These are phyloP conservation scores for Musa schizocarpa DNA, from an alignment of 176 grass and related monocot species.

Conservation along the genomic window DNA sequence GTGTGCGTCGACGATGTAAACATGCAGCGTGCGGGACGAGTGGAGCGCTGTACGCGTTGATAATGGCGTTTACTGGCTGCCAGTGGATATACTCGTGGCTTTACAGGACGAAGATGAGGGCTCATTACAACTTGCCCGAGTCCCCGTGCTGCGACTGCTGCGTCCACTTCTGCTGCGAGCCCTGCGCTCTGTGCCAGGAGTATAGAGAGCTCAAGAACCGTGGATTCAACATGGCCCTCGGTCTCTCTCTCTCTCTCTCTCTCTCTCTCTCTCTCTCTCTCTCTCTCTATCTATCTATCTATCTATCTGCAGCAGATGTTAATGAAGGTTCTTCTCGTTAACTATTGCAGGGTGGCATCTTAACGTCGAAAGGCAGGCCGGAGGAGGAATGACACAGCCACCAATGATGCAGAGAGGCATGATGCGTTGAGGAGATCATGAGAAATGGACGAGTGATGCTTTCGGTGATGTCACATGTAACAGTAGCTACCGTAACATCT, in stretches of 20 bases:
- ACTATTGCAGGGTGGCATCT: not conserved
- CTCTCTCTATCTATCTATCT: not conserved
- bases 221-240: not conserved
- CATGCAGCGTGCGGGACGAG: not conserved
- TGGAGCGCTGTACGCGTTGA: not conserved
- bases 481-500: too few relatives aligned
- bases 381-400: not conserved
- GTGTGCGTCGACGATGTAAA: not conserved
- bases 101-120: not conserved
- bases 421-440: not conserved
- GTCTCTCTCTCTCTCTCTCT: not conserved
- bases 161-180: not conserved
- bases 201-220: conserved; percentile 2
- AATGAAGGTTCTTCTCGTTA: not conserved
- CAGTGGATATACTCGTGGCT: not conserved
- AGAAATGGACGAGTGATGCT: too few relatives aligned
- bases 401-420: not conserved
- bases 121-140: not conserved
- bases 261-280: not conserved
- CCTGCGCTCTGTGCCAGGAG: not conserved
- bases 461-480: too few relatives aligned
- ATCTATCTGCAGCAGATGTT: not conserved
- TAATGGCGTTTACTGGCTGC: not conserved
- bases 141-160: not conserved
- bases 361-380: not conserved